Conservation (phyloP, 176 grass and related monocot genomes). For the Panicum miliaceum region DNA sequence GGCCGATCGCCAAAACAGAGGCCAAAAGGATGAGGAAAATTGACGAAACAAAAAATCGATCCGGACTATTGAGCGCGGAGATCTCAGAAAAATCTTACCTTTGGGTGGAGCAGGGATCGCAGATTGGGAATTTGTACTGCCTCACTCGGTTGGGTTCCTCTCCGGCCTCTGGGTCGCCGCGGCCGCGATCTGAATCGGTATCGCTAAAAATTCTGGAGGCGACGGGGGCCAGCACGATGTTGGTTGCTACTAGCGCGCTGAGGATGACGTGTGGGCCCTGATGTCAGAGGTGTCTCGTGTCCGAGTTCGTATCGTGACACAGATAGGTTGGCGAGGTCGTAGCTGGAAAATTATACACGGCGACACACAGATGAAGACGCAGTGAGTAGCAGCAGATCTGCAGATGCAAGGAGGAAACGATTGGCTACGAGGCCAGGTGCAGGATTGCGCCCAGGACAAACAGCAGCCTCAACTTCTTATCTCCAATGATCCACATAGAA, state of each 20-base stretch:
- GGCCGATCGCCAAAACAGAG: neutral
- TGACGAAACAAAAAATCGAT: neutral
- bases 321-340: neutral
- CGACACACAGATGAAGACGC: neutral
- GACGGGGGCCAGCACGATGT: neutral
- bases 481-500: neutral
- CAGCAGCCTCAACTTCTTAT: conserved; percentile 4
- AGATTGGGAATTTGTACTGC: neutral
- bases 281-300: neutral
- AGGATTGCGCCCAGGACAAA: neutral
- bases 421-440: neutral
- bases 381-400: neutral
- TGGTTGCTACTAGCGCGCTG: neutral
- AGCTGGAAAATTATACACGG: neutral
- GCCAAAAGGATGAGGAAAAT: neutral
- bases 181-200: conserved; percentile 18
- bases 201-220: neutral
- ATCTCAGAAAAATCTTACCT: conserved; percentile 36
- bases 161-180: neutral
- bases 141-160: conserved; percentile 5
- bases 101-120: conserved; percentile 17
- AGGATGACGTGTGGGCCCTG: neutral
- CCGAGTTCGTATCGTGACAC: neutral
- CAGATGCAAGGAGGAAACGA: neutral
- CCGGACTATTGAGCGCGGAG: neutral